Percentiles rank a stretch among this genome's conserved stretches.
Conservation (phyloP, 2,329 filamentous ascomycete genomes). For the Paracorniculantispora psalliotae region DNA sequence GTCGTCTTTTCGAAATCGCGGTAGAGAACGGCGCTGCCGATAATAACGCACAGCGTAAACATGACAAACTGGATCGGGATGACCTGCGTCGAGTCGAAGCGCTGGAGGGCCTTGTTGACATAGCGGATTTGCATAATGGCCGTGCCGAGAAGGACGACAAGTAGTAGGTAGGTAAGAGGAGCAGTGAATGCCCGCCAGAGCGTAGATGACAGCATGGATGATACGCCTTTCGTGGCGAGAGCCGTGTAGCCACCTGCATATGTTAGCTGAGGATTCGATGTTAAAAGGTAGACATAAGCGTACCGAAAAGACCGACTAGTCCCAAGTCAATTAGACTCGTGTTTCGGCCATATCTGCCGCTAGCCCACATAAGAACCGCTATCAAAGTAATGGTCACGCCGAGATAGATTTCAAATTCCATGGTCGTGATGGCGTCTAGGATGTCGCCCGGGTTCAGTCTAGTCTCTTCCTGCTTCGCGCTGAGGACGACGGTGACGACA, state of each 20-base stretch:
- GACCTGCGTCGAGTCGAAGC: constrained; percentile 95
- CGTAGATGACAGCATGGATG: constrained; percentile 87
- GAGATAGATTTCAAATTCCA: constrained; percentile 89
- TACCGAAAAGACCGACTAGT: constrained; percentile 88
- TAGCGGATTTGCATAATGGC: constrained; percentile 97
- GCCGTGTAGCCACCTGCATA: constrained; percentile 83
- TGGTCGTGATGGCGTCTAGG: constrained; percentile 79
- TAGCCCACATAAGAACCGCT: constrained; percentile 71
- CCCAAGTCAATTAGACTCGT: constrained; percentile 90
- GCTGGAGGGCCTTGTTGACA: constrained; percentile 79
- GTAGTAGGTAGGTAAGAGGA: constrained; percentile 83
- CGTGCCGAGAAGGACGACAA: constrained; percentile 72
- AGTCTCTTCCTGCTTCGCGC: constrained; percentile 81
- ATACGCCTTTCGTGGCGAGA: constrained; percentile 91
- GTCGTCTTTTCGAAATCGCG: constrained; percentile 88
- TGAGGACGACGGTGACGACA: constrained; percentile 87
- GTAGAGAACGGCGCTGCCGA: constrained; percentile 89
- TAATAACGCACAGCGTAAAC: constrained; percentile 92
- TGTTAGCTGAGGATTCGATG: constrained; percentile 9
- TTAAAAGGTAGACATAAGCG: constrained; percentile 25
- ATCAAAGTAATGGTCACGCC: constrained; percentile 72
- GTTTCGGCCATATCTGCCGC: constrained; percentile 74
- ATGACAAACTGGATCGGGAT: constrained; percentile 97
- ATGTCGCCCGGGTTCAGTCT: constrained; percentile 89
- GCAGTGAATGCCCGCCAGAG: constrained; percentile 86